Evolutionary conservation across 345 rosid genomes (phyloP).

Genomic region (Citrus sinensis): DNA sequence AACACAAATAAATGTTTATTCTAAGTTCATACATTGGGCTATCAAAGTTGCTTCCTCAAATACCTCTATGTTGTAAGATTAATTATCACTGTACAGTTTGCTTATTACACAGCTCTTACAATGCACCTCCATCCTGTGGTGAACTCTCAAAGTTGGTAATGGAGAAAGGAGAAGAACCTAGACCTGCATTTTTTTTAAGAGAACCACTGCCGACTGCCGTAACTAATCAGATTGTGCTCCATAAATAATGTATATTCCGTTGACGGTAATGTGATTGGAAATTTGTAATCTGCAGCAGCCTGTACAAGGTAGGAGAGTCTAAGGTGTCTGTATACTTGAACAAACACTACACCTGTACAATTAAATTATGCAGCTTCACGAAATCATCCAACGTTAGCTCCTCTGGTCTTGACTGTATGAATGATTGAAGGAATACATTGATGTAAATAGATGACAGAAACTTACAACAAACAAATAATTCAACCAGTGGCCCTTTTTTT

Average conservation of each 20-base stretch:
- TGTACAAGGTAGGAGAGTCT: background rate
- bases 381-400: constrained; percentile 85
- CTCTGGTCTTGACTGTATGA: constrained; percentile 86
- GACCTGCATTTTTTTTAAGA: background rate
- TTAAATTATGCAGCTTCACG: constrained; percentile 73
- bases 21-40: background rate
- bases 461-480: background rate
- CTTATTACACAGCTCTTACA: background rate
- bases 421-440: background rate
- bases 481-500: background rate
- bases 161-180: background rate
- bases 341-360: constrained; percentile 28
- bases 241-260: background rate
- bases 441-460: background rate
- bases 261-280: background rate
- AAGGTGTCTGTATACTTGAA: background rate
- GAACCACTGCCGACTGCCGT: background rate
- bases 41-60: background rate
- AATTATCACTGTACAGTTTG: background rate
- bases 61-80: background rate
- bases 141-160: background rate
- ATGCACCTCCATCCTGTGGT: background rate
- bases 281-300: background rate
- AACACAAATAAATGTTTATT: background rate
- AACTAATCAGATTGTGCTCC: background rate